Base-by-base conservation (phyloP, 1,284 basidiomycete genomes). In the Ganoderma multipileum region DNA sequence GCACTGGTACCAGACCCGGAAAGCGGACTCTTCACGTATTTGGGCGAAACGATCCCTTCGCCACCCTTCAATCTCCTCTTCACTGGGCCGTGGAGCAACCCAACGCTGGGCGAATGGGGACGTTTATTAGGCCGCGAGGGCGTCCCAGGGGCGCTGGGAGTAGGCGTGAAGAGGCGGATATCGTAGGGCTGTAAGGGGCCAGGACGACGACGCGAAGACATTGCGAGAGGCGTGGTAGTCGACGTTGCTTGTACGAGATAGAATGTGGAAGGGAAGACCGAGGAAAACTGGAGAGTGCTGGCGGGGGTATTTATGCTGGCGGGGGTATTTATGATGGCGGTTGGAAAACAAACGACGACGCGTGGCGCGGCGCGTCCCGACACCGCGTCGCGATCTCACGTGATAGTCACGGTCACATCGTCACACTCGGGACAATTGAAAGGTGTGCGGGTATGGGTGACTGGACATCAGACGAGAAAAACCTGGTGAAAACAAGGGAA, bases 1-100 rank as follows among this genome's bases (percentile, higher is more conserved):
- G 67, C 74, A 68, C 67, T 74, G 66, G 68, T 72, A 69, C 67
- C 72, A 73, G 68, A 80, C 58, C 58, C 71, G 12, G 70, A 70
- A 20, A 75, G 61, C 42, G 82, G 78, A 66, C 76, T 81, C 73
- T 83, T 82, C 55, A 81, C 75, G 8, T 81, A 79, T 72, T 81
- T 82, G 58, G 81, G 75, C 7, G 81, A 77, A 64, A 83, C 80
- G n/a, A 86, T 79, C 64, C 85, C 87, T 74, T 90, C 89, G 59
- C 83, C 83, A 68, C 81, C 83, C 65, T 93, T 83, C 67, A 93
- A 86, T 58, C 92, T 89, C 47, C 91, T 87, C 77, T 93, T 93
- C 33, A 88, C 83, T 33, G 91, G 90, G 72, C 85, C 90, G 71
- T 85, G 83, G 60, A 84, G 77, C 28, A 75, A 78, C n/a, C 83